Conservation (phyloP, 352 stramenopile species). For the Saprolegnia parasitica region DNA sequence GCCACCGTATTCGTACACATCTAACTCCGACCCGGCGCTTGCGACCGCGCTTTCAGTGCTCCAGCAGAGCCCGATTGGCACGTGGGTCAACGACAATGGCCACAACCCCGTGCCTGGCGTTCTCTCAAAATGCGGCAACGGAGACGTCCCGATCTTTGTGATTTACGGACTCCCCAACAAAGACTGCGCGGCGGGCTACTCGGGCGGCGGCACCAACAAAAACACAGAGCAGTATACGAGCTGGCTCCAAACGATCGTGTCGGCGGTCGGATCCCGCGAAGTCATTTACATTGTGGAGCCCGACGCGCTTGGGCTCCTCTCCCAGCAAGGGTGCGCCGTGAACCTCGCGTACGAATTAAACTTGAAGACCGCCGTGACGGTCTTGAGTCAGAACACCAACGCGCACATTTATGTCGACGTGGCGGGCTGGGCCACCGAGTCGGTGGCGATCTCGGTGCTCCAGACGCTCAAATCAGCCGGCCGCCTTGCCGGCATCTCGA, state of each 20-base stretch:
- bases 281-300: conserved; percentile 28
- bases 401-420: conserved; percentile 25
- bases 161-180: conserved; percentile 72
- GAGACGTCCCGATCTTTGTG: conserved; percentile 34
- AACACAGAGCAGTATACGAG: conserved; percentile 43
- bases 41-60: not conserved
- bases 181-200: conserved; percentile 52
- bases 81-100: conserved; percentile 6
- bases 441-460: conserved; percentile 29
- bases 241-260: conserved; percentile 41
- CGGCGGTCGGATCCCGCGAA: not conserved
- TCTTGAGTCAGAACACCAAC: conserved; percentile 8
- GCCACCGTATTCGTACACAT: not conserved
- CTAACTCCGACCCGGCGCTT: not conserved
- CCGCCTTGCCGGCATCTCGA: conserved; percentile 47
- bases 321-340: not conserved
- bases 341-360: conserved; percentile 16
- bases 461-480: conserved; percentile 32
- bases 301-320: conserved; percentile 23
- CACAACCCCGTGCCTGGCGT: not conserved
- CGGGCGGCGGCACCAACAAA: conserved; percentile 28
- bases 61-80: conserved; percentile 10
- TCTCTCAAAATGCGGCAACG: conserved; percentile 26
- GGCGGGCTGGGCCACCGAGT: not conserved
- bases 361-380: conserved; percentile 6